These are phyloP conservation scores for Aspergillus olivimuriae DNA, from an alignment of 495 filamentous ascomycete species.

Conservation along the genomic window DNA sequence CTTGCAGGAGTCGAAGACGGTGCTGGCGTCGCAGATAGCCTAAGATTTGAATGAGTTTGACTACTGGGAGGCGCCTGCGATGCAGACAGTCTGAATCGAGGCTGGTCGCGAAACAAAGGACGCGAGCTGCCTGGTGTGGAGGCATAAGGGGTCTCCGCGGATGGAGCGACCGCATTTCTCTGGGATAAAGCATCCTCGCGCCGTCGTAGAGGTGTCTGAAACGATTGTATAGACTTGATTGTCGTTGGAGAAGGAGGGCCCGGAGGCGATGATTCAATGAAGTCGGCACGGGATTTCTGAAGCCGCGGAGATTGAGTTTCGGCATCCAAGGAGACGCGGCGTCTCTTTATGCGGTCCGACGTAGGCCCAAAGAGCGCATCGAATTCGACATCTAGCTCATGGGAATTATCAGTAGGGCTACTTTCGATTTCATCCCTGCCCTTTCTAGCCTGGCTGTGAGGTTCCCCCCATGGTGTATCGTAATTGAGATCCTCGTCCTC, in stretches of 20 bases:
- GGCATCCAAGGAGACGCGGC: slow-evolving; percentile 13
- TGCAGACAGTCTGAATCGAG: slow-evolving; percentile 25
- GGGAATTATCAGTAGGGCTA: slow-evolving; percentile 12
- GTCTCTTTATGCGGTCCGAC: slow-evolving; percentile 24
- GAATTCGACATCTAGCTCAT: slow-evolving; percentile 18
- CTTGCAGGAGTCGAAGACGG: slow-evolving; percentile 11
- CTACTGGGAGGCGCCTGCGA: slow-evolving; percentile 15
- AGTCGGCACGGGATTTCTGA: slow-evolving; percentile 2
- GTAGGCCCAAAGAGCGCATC: slow-evolving; percentile 26
- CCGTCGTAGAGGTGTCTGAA: background rate
- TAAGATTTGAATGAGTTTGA: slow-evolving; percentile 12
- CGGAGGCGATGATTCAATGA: slow-evolving; percentile 17
- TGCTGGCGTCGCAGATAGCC: slow-evolving; percentile 8
- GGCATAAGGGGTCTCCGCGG: slow-evolving; percentile 5
- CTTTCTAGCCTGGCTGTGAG: background rate
- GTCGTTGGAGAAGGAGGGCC: slow-evolving; percentile 2
- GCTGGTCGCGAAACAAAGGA: slow-evolving; percentile 21
- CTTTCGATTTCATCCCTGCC: slow-evolving; percentile 19
- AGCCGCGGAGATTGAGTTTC: slow-evolving; percentile 2
- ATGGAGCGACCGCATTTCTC: no score
- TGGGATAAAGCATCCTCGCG: no score
- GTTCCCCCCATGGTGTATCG: background rate
- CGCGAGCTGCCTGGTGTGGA: slow-evolving; percentile 17
- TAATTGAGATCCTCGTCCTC: slow-evolving; percentile 15
- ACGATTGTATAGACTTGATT: no score